phyloP scores from a whole-genome alignment of 352 stramenopile genomes.

The Stramenopiles sp. region DNA sequence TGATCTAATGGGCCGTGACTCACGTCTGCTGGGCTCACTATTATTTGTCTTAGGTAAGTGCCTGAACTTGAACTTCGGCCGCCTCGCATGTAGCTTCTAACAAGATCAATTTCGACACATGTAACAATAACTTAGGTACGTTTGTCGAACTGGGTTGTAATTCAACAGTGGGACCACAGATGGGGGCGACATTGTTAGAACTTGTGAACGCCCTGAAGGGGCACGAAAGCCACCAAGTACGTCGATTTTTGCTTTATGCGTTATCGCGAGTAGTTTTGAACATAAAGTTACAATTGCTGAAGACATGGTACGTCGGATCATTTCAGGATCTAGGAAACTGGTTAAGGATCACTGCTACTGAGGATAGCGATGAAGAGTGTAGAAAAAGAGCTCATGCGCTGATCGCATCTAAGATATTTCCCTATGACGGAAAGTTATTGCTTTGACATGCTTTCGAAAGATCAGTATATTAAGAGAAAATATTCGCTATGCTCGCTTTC shows the following conservation, averaged over 20 bases:
- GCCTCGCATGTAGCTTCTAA: no score
- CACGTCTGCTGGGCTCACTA: neutral
- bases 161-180: neutral
- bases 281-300: neutral
- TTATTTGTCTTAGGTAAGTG: neutral
- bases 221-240: neutral
- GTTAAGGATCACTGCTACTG: neutral
- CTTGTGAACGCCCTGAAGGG: neutral
- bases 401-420: neutral
- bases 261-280: neutral
- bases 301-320: neutral
- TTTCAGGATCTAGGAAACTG: neutral
- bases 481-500: no score
- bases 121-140: no score
- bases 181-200: neutral
- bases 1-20: neutral
- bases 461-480: no score
- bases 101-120: no score
- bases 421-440: no score
- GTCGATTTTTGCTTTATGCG: neutral
- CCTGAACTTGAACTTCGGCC: no score
- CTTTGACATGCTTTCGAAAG: no score
- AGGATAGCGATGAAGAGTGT: neutral
- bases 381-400: neutral
- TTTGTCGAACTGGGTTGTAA: neutral